Evolutionary conservation across 257 asterid genomes (phyloP), one percentile per base, ranked within the genome.

Genomic region (Dorcoceras hygrometricum): DNA sequence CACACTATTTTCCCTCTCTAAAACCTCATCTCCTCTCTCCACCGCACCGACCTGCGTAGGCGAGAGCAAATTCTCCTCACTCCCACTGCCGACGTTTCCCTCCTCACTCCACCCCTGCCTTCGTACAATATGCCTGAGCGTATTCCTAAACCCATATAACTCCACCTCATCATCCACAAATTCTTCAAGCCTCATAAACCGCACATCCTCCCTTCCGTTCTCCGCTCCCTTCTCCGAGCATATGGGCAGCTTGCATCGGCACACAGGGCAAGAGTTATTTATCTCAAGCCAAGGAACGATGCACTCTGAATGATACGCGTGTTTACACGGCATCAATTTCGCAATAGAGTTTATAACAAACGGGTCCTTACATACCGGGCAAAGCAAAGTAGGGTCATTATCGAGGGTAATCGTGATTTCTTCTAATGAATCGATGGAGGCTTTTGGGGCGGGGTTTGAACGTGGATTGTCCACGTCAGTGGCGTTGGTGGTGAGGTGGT

Each of bases 261-360:
- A 91, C 57, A 91, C 95, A 11, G 97, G 98, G 75, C 98, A 91
- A 0, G 96, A 85, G 63, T 83, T 88, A 22, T 86, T 88, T 11
- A 83, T 83, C 85, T 91, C 95, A 16, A 91, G 77, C 98, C 98
- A 91, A 23, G 95, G 96, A 22, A 88, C 79, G 63, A 91, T 91
- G 71, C 98, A 88, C 62, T 86, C 96, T 0, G 86, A 43, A 28
- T 91, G 98, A 29, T 84, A 91, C 20, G 70, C 65, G 71, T 91
- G 98, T 2, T 77, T 82, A 58, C 98, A 91, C 9, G 98, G 96
- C 83, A 88, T 82, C 76, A 81, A 5, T 68, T 85, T 91, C 2
- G 68, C 91, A 28, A 78, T 80, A 23, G 86, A 59, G 71, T 75
- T 70, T 0, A 82, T 55, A 7, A 68, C 54, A 39, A 88, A 91